Evolutionary conservation across 495 filamentous ascomycete species (phyloP), one percentile per base, ranked within the genome.

Genomic region (Astrothelium subdiscretum): DNA sequence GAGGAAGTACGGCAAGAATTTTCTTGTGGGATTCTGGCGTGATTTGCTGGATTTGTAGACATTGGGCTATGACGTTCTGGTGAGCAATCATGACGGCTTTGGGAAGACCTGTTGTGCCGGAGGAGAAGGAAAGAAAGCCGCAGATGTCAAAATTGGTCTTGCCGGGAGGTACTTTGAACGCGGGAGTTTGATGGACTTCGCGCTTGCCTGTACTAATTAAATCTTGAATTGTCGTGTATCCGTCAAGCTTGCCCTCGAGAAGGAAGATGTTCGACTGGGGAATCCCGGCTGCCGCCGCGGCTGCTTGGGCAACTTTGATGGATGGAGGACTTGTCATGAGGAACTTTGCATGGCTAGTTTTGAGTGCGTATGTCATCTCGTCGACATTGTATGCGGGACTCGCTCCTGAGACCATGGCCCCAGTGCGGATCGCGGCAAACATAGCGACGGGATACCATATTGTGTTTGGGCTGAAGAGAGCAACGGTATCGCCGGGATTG

Each of bases 361-460:
- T 74, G 0, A 86, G 74, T 3, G 82, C 81, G 68, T 84, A 83
- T 1, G 77, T 77, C 81, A 85, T 85, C 63, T 87, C 83, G 26
- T 84, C 81, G 20, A 83, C 69, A 38, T 81, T 84, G 62, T 85
- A 86, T 2, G 80, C 82, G 0, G 84, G 84, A 0, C 76, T 79
- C 2, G 81, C 81, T 5, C 82, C 82, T 0, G 80, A 81, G 0
- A 84, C 77, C 11, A 81, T 71, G 4, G 78, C 81, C 1, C 71
- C 71, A 8, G 69, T 78, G 6, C 81, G 74, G n/a, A 80, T 67
- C 6, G 78, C 75, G 2, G 74, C 80, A 58, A 83, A 78, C 75
- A 86, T 77, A 15, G 81, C 79, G 13, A 84, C 78, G 1, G 82
- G 83, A 67, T 85, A 84, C 80, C 80, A 83, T 59, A 86, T 80